Evolutionary conservation across 495 filamentous ascomycete species (phyloP).

Genomic region (Annulohypoxylon maeteangense): DNA sequence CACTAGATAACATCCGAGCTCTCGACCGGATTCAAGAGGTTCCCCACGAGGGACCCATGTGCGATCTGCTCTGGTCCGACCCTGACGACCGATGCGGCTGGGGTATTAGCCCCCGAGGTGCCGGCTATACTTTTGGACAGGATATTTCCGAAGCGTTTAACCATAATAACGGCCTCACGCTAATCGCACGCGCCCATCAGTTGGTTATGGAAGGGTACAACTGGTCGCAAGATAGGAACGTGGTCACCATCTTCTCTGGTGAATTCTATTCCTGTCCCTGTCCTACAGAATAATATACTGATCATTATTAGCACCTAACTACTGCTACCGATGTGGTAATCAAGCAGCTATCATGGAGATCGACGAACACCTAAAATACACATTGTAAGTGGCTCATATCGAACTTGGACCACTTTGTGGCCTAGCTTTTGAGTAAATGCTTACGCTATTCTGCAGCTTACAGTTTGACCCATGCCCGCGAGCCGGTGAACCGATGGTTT

Average conservation of each 20-base stretch:
- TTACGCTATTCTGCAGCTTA: slow-evolving; percentile 69
- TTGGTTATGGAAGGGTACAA: slow-evolving; percentile 99
- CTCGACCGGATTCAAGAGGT: slow-evolving; percentile 98
- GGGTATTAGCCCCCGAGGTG: slow-evolving; percentile 97
- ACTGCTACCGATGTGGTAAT: slow-evolving; percentile 98
- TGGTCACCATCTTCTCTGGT: slow-evolving; percentile 99
- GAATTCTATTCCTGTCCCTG: slow-evolving; percentile 43
- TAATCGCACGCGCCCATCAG: slow-evolving; percentile 94
- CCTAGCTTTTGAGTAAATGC: slow-evolving; percentile 16
- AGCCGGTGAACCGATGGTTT: slow-evolving; percentile 98
- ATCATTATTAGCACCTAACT: slow-evolving; percentile 79
- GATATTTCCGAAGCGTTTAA: slow-evolving; percentile 99
- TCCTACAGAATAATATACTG: slow-evolving; percentile 5
- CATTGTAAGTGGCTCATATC: slow-evolving; percentile 79
- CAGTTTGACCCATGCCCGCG: slow-evolving; percentile 99
- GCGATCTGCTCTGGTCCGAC: slow-evolving; percentile 96
- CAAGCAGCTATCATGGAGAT: slow-evolving; percentile 99
- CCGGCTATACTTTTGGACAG: slow-evolving; percentile 98
- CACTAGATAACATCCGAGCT: slow-evolving; percentile 95
- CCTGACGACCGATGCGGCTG: slow-evolving; percentile 98
- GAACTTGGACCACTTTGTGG: slow-evolving; percentile 11
- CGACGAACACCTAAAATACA: slow-evolving; percentile 99
- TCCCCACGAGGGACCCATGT: slow-evolving; percentile 98
- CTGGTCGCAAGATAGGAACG: slow-evolving; percentile 96
- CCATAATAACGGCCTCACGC: slow-evolving; percentile 97